Evolutionary conservation across 2,329 filamentous ascomycete species (phyloP).

Genomic region (Paecilomyces sp.): DNA sequence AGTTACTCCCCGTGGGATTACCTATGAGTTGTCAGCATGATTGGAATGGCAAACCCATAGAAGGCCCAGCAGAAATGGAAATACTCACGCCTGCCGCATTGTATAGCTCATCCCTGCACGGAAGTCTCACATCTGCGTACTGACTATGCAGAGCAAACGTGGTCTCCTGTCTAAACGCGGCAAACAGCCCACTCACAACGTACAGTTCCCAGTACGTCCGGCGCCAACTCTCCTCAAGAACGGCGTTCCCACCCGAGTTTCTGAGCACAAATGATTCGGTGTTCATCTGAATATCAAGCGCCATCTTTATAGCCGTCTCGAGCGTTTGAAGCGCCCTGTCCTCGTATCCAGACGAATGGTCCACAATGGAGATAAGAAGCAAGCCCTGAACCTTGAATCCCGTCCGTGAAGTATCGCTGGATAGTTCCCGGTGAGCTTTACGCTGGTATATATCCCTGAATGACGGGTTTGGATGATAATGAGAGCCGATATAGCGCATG

Average conservation of each 20-base stretch:
- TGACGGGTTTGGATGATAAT: conserved; percentile 34
- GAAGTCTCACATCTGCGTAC: conserved; percentile 57
- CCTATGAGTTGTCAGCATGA: conserved; percentile 30
- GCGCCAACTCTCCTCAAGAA: conserved; percentile 74
- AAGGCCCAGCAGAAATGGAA: neutral
- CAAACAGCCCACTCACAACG: conserved; percentile 69
- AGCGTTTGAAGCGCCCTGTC: conserved; percentile 34
- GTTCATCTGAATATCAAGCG: conserved; percentile 67
- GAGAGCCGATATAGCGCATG: conserved; percentile 45
- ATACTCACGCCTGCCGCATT: conserved; percentile 8
- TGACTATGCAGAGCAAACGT: conserved; percentile 29
- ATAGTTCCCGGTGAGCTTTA: conserved; percentile 8
- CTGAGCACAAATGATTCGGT: conserved; percentile 48
- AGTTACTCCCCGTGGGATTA: conserved; percentile 49
- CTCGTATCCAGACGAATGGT: conserved; percentile 20
- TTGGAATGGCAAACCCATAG: neutral
- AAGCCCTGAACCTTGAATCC: conserved; percentile 25
- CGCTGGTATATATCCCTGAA: conserved; percentile 13
- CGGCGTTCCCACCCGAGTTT: conserved; percentile 43
- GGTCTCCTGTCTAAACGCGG: conserved; percentile 48
- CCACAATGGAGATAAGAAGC: conserved; percentile 21
- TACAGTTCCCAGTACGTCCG: conserved; percentile 81
- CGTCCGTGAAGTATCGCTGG: conserved; percentile 11
- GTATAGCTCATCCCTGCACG: conserved; percentile 64
- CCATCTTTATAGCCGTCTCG: conserved; percentile 57